phyloP scores from a whole-genome alignment of 257 asterid genomes.

The Primulina tabacum region DNA sequence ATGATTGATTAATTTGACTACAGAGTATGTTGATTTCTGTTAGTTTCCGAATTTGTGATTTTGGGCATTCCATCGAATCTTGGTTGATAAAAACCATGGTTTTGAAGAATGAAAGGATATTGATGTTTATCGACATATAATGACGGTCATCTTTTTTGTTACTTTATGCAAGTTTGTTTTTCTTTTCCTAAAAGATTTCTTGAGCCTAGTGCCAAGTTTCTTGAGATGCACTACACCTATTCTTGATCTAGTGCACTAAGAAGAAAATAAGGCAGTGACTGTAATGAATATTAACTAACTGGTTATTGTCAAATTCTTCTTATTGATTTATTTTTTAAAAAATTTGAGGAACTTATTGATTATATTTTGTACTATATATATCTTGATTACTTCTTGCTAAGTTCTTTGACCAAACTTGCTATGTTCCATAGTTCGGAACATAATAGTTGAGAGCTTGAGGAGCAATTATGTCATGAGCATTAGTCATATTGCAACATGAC shows the following conservation, averaged over 20 bases:
- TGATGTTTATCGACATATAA: background rate
- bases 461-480: no score
- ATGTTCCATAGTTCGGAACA: background rate
- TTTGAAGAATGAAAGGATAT: background rate
- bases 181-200: background rate
- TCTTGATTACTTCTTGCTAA: background rate
- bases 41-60: background rate
- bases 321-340: no score
- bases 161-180: background rate
- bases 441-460: no score
- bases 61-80: background rate
- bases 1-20: background rate
- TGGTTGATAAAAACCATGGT: background rate
- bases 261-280: no score
- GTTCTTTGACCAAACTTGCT: background rate
- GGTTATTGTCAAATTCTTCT: background rate
- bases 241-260: background rate
- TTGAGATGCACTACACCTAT: background rate
- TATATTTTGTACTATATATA: no score
- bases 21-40: background rate
- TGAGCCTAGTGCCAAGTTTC: background rate
- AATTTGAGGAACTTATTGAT: no score
- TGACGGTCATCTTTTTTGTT: no score
- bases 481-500: no score
- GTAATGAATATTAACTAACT: background rate